Percentiles rank a stretch among this genome's conserved stretches.
Evolutionary conservation across 768 basidiomycete species (phyloP).

Genomic region (Heimioporus sp.): DNA sequence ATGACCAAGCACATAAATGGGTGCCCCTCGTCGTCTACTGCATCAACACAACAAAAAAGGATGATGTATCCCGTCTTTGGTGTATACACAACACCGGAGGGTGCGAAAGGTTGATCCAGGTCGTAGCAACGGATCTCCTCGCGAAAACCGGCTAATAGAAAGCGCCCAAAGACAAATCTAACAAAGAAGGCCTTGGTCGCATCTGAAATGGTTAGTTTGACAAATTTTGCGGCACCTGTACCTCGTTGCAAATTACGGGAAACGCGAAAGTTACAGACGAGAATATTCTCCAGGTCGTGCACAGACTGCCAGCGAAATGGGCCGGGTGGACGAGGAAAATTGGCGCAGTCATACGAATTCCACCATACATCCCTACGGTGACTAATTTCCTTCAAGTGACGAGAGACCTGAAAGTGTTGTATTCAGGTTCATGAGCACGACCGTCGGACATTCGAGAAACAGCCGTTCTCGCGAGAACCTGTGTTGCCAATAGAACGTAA

Average conservation of each 20-base stretch:
- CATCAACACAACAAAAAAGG: constrained; percentile 8
- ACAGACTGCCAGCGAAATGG: not conserved
- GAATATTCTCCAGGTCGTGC: not conserved
- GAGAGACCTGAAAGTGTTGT: not conserved
- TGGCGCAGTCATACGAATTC: not conserved
- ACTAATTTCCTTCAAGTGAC: not conserved
- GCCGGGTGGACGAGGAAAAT: not conserved
- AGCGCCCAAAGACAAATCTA: not conserved
- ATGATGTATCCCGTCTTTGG: not conserved
- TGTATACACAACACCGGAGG: not conserved
- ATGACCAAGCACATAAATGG: constrained; percentile 16
- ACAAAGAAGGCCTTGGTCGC: too few species aligned
- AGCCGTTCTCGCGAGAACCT: too few species aligned
- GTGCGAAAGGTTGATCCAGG: not conserved
- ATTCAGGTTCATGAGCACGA: too few species aligned
- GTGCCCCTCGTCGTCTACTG: constrained; percentile 9
- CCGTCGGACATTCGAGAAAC: too few species aligned
- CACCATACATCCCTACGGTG: not conserved
- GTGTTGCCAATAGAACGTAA: too few species aligned
- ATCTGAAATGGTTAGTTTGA: not conserved
- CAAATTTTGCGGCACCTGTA: not conserved
- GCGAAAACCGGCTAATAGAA: not conserved
- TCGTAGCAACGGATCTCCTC: not conserved
- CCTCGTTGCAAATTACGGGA: not conserved
- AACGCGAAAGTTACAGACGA: not conserved